Percentiles rank a stretch among this genome's conserved stretches.
Evolutionary conservation across 2,329 filamentous ascomycete genomes (phyloP).

Genomic region (Didymella arachidicola): DNA sequence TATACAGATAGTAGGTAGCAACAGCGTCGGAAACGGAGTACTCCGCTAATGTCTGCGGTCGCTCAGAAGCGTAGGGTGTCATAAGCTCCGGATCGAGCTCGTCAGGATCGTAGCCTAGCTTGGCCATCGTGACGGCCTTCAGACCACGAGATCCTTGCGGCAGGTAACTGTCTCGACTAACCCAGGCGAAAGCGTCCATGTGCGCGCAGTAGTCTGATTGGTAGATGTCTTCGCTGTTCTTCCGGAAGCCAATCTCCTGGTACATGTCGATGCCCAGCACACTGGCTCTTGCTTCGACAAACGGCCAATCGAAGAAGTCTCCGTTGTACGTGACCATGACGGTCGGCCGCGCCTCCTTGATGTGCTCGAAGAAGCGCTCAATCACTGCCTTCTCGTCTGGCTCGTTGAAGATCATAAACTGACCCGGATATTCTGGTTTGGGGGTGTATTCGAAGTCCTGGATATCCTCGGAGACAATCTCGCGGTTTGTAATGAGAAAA

Average conservation of each 20-base stretch:
- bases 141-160: conserved; percentile 96
- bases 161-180: conserved; percentile 97
- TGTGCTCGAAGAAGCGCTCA: conserved; percentile 92
- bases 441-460: conserved; percentile 98
- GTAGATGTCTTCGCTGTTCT: conserved; percentile 94
- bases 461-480: conserved; percentile 98
- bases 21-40: conserved; percentile 99
- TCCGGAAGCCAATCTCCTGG: conserved; percentile 94
- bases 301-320: conserved; percentile 99
- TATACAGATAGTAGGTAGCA: conserved; percentile 98
- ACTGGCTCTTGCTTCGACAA: conserved; percentile 91
- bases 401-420: conserved; percentile 98
- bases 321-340: conserved; percentile 99
- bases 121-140: conserved; percentile 97
- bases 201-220: conserved; percentile 96
- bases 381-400: conserved; percentile 87
- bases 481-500: conserved; percentile 96
- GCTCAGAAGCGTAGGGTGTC: conserved; percentile 86
- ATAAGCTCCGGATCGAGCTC: conserved; percentile 97
- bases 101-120: conserved; percentile 97
- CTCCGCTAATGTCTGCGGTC: conserved; percentile 92
- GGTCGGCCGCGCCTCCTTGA: conserved; percentile 92
- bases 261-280: conserved; percentile 99
- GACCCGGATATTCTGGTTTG: conserved; percentile 92
- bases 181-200: conserved; percentile 99